These are phyloP conservation scores for Physcia stellaris DNA, from an alignment of 495 filamentous ascomycete genomes.

Conservation along the genomic window DNA sequence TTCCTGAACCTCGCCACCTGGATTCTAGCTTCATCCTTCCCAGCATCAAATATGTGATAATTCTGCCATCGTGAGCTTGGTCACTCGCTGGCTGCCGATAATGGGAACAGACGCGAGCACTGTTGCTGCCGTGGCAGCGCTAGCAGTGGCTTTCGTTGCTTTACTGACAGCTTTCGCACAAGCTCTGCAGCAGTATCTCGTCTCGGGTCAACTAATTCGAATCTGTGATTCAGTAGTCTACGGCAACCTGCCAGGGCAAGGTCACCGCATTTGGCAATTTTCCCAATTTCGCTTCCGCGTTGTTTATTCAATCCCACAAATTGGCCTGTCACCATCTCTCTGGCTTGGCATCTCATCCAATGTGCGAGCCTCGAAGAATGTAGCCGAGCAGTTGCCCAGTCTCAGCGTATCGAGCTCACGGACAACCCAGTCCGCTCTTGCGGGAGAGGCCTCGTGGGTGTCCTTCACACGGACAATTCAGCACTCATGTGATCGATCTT, in stretches of 20 bases:
- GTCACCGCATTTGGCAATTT: conserved; percentile 7
- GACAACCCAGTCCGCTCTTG: too few species aligned
- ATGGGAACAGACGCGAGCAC: too few species aligned
- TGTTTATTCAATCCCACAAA: conserved; percentile 8
- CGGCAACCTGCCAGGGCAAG: conserved; percentile 3
- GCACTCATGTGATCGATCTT: neutral
- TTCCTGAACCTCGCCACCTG: too few species aligned
- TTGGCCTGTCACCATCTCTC: neutral
- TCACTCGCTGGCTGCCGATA: too few species aligned
- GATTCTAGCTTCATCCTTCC: too few species aligned
- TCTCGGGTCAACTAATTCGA: conserved; percentile 5
- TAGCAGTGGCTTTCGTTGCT: conserved; percentile 2
- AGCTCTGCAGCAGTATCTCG: conserved; percentile 8
- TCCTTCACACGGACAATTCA: conserved; percentile 5
- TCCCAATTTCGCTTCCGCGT: conserved; percentile 8
- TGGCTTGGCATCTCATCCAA: neutral
- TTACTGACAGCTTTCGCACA: conserved; percentile 7
- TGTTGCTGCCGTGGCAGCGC: conserved; percentile 4
- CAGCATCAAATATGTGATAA: too few species aligned
- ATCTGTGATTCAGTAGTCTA: conserved; percentile 6
- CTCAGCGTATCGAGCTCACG: too few species aligned
- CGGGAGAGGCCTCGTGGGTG: conserved; percentile 9
- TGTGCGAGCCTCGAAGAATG: neutral
- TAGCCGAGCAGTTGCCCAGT: too few species aligned
- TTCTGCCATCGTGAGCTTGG: too few species aligned